These are phyloP conservation scores for Pyrenochaeta sp. DNA, from an alignment of 2,329 filamentous ascomycete species.

Conservation along the genomic window DNA sequence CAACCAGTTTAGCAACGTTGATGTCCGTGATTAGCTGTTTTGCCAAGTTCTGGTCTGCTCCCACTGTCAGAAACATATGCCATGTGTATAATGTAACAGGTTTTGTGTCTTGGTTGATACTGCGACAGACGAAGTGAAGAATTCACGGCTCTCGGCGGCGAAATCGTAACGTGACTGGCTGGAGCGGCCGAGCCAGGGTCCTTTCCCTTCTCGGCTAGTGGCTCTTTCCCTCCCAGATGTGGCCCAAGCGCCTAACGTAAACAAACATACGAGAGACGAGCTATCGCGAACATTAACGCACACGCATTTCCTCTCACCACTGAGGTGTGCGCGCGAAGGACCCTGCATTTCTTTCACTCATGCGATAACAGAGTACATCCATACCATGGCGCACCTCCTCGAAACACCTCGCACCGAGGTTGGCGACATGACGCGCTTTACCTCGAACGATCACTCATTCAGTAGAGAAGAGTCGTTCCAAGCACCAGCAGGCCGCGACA, in stretches of 20 bases:
- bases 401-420: conserved; percentile 87
- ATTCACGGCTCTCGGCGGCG: conserved; percentile 18
- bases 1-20: too few relatives aligned
- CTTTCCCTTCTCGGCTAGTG: conserved; percentile 22
- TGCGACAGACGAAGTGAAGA: not conserved
- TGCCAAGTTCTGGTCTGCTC: not conserved
- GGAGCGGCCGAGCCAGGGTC: conserved; percentile 17
- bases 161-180: conserved; percentile 32
- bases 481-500: conserved; percentile 74
- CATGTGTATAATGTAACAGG: too few relatives aligned
- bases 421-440: conserved; percentile 83
- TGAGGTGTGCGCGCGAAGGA: conserved; percentile 22
- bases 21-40: too few relatives aligned
- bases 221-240: conserved; percentile 7
- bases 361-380: conserved; percentile 33
- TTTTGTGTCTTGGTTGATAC: too few relatives aligned
- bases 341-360: conserved; percentile 38
- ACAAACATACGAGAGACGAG: conserved; percentile 31
- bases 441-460: conserved; percentile 73
- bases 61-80: too few relatives aligned
- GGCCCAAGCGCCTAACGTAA: conserved; percentile 24
- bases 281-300: conserved; percentile 15
- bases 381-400: conserved; percentile 63
- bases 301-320: conserved; percentile 12
- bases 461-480: conserved; percentile 89